Evolutionary conservation across 2,329 filamentous ascomycete genomes (phyloP).

Genomic region (Colletotrichum gloeosporioides): DNA sequence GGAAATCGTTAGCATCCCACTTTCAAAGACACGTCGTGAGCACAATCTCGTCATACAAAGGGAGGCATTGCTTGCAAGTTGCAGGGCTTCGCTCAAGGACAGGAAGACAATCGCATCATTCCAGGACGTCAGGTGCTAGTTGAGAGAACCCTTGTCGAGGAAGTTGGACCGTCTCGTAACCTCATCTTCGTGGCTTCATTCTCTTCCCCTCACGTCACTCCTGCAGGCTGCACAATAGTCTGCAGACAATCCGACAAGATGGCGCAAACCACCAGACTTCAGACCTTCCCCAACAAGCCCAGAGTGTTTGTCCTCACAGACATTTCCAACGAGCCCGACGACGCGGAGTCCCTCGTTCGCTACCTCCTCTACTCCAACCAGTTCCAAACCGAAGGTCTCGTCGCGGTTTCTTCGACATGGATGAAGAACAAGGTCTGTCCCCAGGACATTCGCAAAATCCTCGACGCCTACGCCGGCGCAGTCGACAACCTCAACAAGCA

Average conservation of each 20-base stretch:
- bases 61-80: neutral
- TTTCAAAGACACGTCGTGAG: neutral
- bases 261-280: neutral
- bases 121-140: neutral
- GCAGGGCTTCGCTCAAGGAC: neutral
- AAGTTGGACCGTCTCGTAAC: neutral
- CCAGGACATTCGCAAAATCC: slow-evolving; percentile 47
- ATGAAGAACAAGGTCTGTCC: slow-evolving; percentile 44
- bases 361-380: slow-evolving; percentile 52
- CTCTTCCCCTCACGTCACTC: neutral
- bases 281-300: slow-evolving; percentile 28
- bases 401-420: slow-evolving; percentile 52
- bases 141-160: neutral
- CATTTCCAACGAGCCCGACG: slow-evolving; percentile 52
- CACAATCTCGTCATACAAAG: neutral
- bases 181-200: neutral
- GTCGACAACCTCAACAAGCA: slow-evolving; percentile 54
- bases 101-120: neutral
- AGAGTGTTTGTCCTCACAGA: slow-evolving; percentile 47
- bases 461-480: slow-evolving; percentile 49
- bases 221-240: neutral
- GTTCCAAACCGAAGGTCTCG: slow-evolving; percentile 48
- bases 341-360: slow-evolving; percentile 48
- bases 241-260: neutral
- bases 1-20: neutral